Evolutionary conservation across 305 asterid genomes (phyloP), one percentile per base, ranked within the genome.

Genomic region (Fraxinus greggii): DNA sequence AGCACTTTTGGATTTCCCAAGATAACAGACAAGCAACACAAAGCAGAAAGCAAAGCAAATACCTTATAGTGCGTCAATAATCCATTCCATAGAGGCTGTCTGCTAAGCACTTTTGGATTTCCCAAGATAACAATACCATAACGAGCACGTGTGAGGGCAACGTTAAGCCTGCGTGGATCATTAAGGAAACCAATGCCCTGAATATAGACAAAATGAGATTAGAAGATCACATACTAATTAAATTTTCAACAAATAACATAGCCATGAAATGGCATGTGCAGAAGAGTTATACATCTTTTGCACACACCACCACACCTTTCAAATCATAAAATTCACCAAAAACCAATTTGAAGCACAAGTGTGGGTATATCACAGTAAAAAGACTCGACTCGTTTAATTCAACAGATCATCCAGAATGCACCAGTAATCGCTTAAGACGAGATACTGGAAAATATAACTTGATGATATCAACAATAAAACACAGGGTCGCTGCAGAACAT

Each of bases 111-210:
- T 91, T 95, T 97, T 28, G 99, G 99, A 85, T 97, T 97, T 85
- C 99, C 99, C 89, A 97, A 81, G 82, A 97, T 92, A 78, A 97
- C 99, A 83, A 95, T 93, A 79, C 99, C 99, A 90, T 97, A 97
- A 72, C 99, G 98, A 86, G 99, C 98, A 87, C 99, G 99, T 31
- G 99, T 97, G 78, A 97, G 98, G 75, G 99, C 99, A 79, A 97
- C 99, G 90, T 97, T 97, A 80, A 97, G 99, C 82, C 99, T 92
- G 17, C 99, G 97, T 23, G 99, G 99, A 85, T 97, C 99, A 88
- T 97, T 97, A 84, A 97, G 97, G 85, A 97, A 95, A 86, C 99
- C 98, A 88, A 95, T 95, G 78, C 98, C 99, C 99, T 95, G 90
- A 77, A 42, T 51, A 85, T 61, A 67, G 40, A 78, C 7, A 77